Percentiles rank a stretch among this genome's conserved stretches.
Evolutionary conservation across 2,329 filamentous ascomycete species (phyloP).

Genomic region (Colletotrichum horii): DNA sequence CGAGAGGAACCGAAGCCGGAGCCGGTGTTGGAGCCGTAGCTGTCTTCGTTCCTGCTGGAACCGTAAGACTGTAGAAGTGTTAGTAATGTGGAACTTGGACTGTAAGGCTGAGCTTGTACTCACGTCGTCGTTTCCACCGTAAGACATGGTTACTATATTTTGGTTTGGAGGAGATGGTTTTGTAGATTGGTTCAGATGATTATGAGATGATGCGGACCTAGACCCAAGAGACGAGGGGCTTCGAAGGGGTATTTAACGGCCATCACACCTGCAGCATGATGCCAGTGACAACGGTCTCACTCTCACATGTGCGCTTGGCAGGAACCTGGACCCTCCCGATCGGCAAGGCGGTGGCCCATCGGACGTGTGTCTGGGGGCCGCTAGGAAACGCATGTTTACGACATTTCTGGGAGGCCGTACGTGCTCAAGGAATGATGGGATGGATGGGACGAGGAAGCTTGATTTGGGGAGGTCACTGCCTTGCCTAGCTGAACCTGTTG

Average conservation of each 20-base stretch:
- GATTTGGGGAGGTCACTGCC: not conserved
- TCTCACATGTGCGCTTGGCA: conserved; percentile 15
- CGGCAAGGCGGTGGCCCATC: conserved; percentile 18
- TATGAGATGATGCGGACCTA: not conserved
- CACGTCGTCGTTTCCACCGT: conserved; percentile 46
- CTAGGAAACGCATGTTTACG: conserved; percentile 19
- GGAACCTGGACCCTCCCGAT: conserved; percentile 2
- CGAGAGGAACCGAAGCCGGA: conserved; percentile 24
- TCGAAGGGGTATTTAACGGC: conserved; percentile 7
- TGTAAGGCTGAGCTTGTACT: conserved; percentile 11
- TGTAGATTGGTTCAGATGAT: not conserved
- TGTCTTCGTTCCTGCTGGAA: conserved; percentile 28
- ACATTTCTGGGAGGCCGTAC: conserved; percentile 1
- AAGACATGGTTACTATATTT: conserved; percentile 46
- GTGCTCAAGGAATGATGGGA: not conserved
- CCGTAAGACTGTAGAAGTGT: not conserved
- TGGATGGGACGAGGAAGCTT: not conserved
- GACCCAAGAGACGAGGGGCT: not conserved
- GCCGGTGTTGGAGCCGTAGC: conserved; percentile 19
- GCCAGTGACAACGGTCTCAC: not conserved
- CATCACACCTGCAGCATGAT: not conserved
- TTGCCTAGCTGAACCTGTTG: not conserved
- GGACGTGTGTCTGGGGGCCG: not conserved
- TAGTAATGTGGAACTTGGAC: not conserved
- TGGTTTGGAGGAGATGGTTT: not conserved